Conservation (phyloP, 1,284 basidiomycete species). For the Trichosporon ovoides region DNA sequence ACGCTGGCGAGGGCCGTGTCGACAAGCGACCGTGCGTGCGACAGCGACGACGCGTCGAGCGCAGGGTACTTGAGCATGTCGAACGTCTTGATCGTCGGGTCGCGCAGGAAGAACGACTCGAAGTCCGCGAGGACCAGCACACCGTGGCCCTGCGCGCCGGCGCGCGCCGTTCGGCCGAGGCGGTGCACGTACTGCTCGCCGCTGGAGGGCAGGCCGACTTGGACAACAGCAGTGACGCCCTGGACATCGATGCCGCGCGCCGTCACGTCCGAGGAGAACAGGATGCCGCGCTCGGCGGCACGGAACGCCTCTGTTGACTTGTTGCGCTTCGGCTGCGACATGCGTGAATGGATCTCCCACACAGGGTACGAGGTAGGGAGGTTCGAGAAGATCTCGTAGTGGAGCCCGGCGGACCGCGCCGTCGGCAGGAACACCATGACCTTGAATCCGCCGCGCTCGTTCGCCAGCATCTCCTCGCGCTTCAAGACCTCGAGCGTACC, state of each 20-base stretch:
- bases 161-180: conserved; percentile 54
- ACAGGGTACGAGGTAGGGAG: conserved; percentile 28
- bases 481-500: conserved; percentile 47
- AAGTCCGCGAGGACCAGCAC: conserved; percentile 57
- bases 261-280: conserved; percentile 53
- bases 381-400: conserved; percentile 52
- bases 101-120: conserved; percentile 57
- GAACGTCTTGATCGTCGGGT: conserved; percentile 50
- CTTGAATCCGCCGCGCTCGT: conserved; percentile 38
- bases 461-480: conserved; percentile 35
- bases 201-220: conserved; percentile 52
- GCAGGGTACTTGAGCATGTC: conserved; percentile 44
- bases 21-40: conserved; percentile 27
- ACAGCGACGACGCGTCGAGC: conserved; percentile 15
- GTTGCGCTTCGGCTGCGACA: conserved; percentile 48
- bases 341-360: conserved; percentile 46
- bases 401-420: conserved; percentile 58
- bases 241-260: conserved; percentile 54
- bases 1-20: conserved; percentile 32
- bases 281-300: conserved; percentile 50
- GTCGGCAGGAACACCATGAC: conserved; percentile 65
- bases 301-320: conserved; percentile 57
- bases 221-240: conserved; percentile 53
- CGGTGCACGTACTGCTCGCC: conserved; percentile 52
- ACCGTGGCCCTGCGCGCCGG: conserved; percentile 54